phyloP scores from a whole-genome alignment of 768 basidiomycete species.

The Tremella fuciformis region DNA sequence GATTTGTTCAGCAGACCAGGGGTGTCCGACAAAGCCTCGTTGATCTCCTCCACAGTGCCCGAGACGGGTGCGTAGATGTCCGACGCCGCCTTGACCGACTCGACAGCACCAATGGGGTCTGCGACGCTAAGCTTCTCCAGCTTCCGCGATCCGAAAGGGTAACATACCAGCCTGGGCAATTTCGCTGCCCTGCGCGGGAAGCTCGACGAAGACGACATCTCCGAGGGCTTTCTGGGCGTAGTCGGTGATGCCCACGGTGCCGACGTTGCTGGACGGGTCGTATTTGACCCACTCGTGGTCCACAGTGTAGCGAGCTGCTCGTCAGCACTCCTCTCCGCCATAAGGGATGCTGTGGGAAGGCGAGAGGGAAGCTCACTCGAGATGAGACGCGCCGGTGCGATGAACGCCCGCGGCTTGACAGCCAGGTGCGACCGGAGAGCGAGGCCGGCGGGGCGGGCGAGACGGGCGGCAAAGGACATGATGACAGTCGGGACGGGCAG shows the following conservation, averaged over 20 bases:
- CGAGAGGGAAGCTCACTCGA: too few species aligned
- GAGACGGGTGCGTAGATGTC: slow-evolving; percentile 96
- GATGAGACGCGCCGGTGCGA: too few species aligned
- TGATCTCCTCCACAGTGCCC: slow-evolving; percentile 75
- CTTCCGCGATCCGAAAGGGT: background rate
- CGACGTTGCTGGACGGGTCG: slow-evolving; percentile 72
- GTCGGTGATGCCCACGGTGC: slow-evolving; percentile 80
- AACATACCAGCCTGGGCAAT: slow-evolving; percentile 72
- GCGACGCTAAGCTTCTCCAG: background rate
- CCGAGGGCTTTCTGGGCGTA: slow-evolving; percentile 89
- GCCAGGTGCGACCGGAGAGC: too few species aligned
- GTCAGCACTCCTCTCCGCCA: too few species aligned
- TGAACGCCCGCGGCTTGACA: too few species aligned
- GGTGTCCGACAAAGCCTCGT: slow-evolving; percentile 63
- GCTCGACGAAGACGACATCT: slow-evolving; percentile 95
- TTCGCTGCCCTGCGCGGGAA: slow-evolving; percentile 64
- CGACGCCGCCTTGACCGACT: slow-evolving; percentile 94
- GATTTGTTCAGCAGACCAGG: slow-evolving; percentile 86
- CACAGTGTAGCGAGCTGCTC: slow-evolving; percentile 63
- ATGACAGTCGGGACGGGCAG: too few species aligned
- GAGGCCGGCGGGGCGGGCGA: too few species aligned
- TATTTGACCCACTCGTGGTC: slow-evolving; percentile 85
- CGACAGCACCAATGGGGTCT: slow-evolving; percentile 88
- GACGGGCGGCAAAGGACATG: too few species aligned
- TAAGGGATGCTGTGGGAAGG: too few species aligned